phyloP scores from a whole-genome alignment of 2,329 filamentous ascomycete genomes.

The Venturia nashicola region DNA sequence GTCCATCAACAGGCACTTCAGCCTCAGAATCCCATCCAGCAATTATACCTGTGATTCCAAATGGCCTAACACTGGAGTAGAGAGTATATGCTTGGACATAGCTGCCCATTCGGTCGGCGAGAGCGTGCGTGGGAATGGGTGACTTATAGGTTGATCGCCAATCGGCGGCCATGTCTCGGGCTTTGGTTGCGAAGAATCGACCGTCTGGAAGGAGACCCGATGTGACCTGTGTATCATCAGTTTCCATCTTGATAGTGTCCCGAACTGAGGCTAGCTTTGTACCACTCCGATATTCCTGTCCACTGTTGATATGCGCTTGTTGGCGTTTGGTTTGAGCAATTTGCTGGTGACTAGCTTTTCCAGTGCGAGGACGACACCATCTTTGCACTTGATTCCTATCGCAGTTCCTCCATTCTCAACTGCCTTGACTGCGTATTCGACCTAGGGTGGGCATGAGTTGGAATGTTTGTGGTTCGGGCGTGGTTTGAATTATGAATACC shows the following conservation, averaged over 20 bases:
- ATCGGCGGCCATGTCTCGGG: slow-evolving; percentile 80
- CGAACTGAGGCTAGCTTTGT: slow-evolving; percentile 27
- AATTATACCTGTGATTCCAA: slow-evolving; percentile 90
- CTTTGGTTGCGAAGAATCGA: slow-evolving; percentile 85
- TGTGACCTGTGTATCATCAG: slow-evolving; percentile 54
- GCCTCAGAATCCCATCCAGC: slow-evolving; percentile 87
- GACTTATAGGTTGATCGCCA: slow-evolving; percentile 94
- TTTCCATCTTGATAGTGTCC: background rate
- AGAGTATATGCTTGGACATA: slow-evolving; percentile 97
- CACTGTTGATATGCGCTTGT: slow-evolving; percentile 92
- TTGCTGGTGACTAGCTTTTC: slow-evolving; percentile 96
- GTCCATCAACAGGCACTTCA: slow-evolving; percentile 75
- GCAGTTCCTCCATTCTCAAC: slow-evolving; percentile 97
- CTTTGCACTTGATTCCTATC: slow-evolving; percentile 91
- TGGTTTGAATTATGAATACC: slow-evolving; percentile 33
- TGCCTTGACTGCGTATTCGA: slow-evolving; percentile 96
- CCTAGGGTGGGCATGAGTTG: slow-evolving; percentile 26
- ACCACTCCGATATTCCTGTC: slow-evolving; percentile 91
- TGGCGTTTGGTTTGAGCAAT: slow-evolving; percentile 85
- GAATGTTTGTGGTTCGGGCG: background rate
- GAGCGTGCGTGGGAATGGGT: slow-evolving; percentile 76
- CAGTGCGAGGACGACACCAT: slow-evolving; percentile 88
- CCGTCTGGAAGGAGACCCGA: slow-evolving; percentile 92
- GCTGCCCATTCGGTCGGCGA: slow-evolving; percentile 85
- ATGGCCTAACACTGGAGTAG: slow-evolving; percentile 91